Base-by-base conservation (phyloP, 1,284 basidiomycete species). In the Agaricales sp. region DNA sequence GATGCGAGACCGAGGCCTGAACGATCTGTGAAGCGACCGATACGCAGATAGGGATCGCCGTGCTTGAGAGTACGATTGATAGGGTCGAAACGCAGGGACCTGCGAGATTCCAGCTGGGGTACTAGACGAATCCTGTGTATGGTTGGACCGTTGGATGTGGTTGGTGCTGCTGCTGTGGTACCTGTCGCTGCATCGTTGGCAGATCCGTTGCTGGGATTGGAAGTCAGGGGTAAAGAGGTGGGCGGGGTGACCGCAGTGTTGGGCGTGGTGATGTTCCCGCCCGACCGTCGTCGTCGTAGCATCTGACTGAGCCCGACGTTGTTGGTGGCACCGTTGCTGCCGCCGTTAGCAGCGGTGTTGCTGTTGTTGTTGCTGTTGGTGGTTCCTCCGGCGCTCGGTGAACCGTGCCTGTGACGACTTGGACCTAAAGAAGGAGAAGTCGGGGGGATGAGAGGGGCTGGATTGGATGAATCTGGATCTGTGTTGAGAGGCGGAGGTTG, bases 51-150 rank as follows among this genome's bases (percentile, higher is more conserved):
- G 0, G 78, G 60, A 55, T 81, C 82, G 55, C 71, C 79, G 54
- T 83, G 79, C 39, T 68, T 70, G 54, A 93, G 74, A 63, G 96
- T 92, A 22, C 94, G 81, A 46, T 80, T 75, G 70, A 97, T 92
- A 48, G 94, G 88, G 47, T 97, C 93, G 67, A 98, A 98, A 51
- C 89, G 81, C 13, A 98, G 80, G 0, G 91, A 90, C 46, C 92
- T 82, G 14, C 88, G 81, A 12, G 84, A 83, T 62, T 98, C 93
- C 59, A 98, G 83, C 62, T 96, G 90, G 2, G 94, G 95, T 1
- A 97, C 94, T 50, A 98, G 83, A 11, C 94, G 86, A 57, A 86
- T 81, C 53, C 82, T 79, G 55, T 81, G 78, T 2, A 41, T 18
- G 16, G 39, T n/a, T 35, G 30, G 30, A n/a, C 30, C 30, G 50